Base-by-base conservation (phyloP, 2,329 filamentous ascomycete species). In the Hymenoscyphus occultus region DNA sequence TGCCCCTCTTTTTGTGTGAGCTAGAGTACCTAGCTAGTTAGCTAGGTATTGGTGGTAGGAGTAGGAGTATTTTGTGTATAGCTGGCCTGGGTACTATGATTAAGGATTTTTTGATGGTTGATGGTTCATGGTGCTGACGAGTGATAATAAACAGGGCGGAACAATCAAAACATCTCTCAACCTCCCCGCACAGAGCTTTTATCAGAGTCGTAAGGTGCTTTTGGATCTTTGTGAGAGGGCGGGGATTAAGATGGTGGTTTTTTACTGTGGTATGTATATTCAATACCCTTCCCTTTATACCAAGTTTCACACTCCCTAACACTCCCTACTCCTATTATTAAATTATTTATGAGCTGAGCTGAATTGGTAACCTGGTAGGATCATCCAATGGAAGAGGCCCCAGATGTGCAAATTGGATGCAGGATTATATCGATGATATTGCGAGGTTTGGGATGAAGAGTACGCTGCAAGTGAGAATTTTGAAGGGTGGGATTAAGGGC, bases 151-250 rank as follows among this genome's bases (percentile, higher is more conserved):
- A 57, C 62, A 82, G 82, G 87, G 87, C 32, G 87, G 86, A 51
- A 88, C 85, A 0, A 83, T 90, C 63, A 76, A 77, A 9, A 81
- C 80, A 2, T 86, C 86, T 0, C 78, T 89, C 67, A 86, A 86
- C 68, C 76, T 86, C 14, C 83, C 84, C 0, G 83, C 84, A 9
- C 83, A 86, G 62, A 81, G 78, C 13, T 78, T 86, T 48, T 84
- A 83, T 62, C 80, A 81, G 61, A 81, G 81, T 3, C 77, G 83
- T 5, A 77, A 80, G 3, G 75, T 76, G 5, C 72, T 85, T 35
- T 80, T 84, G 67, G 78, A 79, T 56, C 75, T 86, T 19, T 82
- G 80, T 74, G 80, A 79, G 68, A 78, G 81, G 64, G 83, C 83
- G 1, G 79, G 78, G 1, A 76, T 84, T 28, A 77, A 77, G 59